Evolutionary conservation across 306 rosid species (phyloP), one percentile per base, ranked within the genome.

Genomic region (Benincasa hispida): DNA sequence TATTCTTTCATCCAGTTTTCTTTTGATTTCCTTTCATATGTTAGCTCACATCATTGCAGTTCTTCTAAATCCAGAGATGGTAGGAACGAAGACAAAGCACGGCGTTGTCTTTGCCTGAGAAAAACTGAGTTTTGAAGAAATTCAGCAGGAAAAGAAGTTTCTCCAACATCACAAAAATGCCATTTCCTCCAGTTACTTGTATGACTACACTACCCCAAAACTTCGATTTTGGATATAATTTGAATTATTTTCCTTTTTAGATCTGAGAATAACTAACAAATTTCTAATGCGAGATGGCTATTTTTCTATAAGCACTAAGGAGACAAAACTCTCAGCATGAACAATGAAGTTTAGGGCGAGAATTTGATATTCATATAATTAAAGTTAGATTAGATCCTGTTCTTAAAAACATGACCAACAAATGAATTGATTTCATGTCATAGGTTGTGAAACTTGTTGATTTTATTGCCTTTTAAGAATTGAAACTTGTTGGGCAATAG

Each of bases 111-210:
- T 66, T 66, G 30, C 51, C 53, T 66, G 73, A 21, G 50, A 66
- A n/a, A 21, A n/a, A 21, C 51, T 2, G 51, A 66, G 73, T 66
- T 37, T 19, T 86, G 81, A 81, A 76, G 79, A 86, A 10, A 66
- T 37, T 25, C 34, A 32, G 14, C 24, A 5, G 73, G 79, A 79
- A 76, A 83, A 74, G 24, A 56, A 51, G 60, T 22, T 55, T 47
- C 72, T 57, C 9, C 72, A 82, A 67, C 17, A 41, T 58, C 57
- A 27, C 47, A 57, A 42, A 60, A 90, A 91, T 94, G 98, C 98
- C 98, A 86, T 94, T 94, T 86, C 98, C 96, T 78, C 96, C 92
- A 85, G 96, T 94, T 0, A 97, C 98, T 15, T 94, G 90, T 77
- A 97, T 93, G 24, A 77, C 90, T 50, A 87, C 93, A 58, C 89